Conservation (phyloP, 2,329 filamentous ascomycete species). For the Paecilomyces niveus region DNA sequence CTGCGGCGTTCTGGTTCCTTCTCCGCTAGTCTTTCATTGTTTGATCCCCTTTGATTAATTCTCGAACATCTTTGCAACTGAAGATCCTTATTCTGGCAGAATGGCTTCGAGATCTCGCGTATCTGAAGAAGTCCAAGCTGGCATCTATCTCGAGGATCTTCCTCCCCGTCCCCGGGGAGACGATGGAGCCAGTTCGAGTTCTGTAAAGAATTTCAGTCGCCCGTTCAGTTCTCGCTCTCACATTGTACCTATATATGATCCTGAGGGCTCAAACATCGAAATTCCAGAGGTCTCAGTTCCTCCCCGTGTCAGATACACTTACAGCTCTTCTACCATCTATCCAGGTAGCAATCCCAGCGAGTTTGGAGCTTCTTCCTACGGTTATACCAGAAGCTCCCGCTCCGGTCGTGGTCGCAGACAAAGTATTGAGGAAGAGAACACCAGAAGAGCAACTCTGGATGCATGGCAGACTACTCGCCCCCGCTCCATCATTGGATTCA, state of each 20-base stretch:
- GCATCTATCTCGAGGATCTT: not conserved
- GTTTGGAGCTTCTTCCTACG: not conserved
- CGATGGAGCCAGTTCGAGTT: not conserved
- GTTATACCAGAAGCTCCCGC: not conserved
- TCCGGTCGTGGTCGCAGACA: not conserved
- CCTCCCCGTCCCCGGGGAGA: not conserved
- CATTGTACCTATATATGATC: not conserved
- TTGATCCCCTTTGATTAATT: not conserved
- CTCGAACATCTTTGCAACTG: not conserved
- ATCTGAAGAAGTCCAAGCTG: not conserved
- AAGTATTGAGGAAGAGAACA: not conserved
- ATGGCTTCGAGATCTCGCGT: not conserved
- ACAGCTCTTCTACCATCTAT: not conserved
- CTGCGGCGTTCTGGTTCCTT: not conserved
- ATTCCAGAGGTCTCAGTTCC: not conserved
- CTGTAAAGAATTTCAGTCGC: slow-evolving; percentile 3
- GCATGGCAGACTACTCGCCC: not conserved
- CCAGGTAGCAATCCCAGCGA: not conserved
- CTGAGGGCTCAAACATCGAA: not conserved
- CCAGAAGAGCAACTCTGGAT: not conserved
- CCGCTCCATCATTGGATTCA: slow-evolving; percentile 2
- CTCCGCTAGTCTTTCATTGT: not conserved
- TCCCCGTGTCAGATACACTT: not conserved
- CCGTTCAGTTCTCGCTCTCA: not conserved
- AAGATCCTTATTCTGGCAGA: not conserved